A percentile compares a stretch with the other conserved stretches of the same genome.
These are phyloP conservation scores for Lasiosphaeria miniovina DNA, from an alignment of 495 filamentous ascomycete species.

Conservation along the genomic window DNA sequence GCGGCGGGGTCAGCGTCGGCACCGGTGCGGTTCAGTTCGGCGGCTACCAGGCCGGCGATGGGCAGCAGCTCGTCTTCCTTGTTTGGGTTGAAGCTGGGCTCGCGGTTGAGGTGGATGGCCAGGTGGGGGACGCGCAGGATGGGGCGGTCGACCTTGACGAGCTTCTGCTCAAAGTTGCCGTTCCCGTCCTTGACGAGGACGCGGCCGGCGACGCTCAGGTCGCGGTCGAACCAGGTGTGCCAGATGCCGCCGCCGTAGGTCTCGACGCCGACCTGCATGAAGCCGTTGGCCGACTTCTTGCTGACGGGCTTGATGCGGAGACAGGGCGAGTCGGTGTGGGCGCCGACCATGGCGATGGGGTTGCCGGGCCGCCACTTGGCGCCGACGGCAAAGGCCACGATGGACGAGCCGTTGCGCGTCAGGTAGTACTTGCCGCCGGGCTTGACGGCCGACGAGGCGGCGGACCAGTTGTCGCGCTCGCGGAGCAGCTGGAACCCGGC, in stretches of 20 bases:
- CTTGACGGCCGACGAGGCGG: constrained; percentile 50
- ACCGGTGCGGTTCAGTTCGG: constrained; percentile 72
- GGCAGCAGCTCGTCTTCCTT: constrained; percentile 95
- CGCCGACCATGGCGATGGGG: constrained; percentile 90
- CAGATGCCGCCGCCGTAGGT: constrained; percentile 88
- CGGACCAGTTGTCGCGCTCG: constrained; percentile 88
- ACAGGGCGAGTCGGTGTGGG: constrained; percentile 92
- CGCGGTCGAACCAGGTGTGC: constrained; percentile 92
- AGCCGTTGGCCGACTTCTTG: constrained; percentile 80
- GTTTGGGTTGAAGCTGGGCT: constrained; percentile 84
- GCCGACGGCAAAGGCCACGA: constrained; percentile 93
- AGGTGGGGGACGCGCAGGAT: constrained; percentile 89
- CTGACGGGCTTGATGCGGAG: constrained; percentile 91
- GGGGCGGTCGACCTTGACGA: constrained; percentile 87
- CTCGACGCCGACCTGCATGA: constrained; percentile 92
- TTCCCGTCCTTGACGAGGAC: constrained; percentile 74
- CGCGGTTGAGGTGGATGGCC: constrained; percentile 88
- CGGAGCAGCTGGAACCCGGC: constrained; percentile 86
- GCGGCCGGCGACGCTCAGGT: constrained; percentile 86
- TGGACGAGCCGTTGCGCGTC: constrained; percentile 89
- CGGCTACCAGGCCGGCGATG: constrained; percentile 81
- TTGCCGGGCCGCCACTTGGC: constrained; percentile 92
- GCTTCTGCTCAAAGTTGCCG: constrained; percentile 74
- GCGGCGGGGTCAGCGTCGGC: constrained; percentile 33
- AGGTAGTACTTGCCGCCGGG: constrained; percentile 95